Base-by-base conservation (phyloP, 345 rosid species). In the Chamaenerion angustifolium region DNA sequence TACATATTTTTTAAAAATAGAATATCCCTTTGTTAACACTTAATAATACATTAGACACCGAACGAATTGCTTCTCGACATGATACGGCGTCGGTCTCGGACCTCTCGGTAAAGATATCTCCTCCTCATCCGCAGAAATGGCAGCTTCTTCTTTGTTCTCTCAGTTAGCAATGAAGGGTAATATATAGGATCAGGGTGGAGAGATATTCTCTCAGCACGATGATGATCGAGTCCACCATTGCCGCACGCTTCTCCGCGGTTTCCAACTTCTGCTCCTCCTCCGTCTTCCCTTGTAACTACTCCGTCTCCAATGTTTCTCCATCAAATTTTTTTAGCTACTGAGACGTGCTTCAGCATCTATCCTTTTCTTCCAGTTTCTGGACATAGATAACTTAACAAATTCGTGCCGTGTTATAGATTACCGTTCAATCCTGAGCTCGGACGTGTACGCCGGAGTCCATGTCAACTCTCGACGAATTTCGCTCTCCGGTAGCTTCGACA, bases 151-250 rank as follows among this genome's bases (percentile, higher is more conserved):
- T 3, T 31, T 31, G 37, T 7, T 31, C 6, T 3, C 37, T 31
- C 27, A 23, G 5, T 5, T 10, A 13, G 13, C 57, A 18, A 16
- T 16, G 46, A 54, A 16, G 4, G 45, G 17, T 54, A n/a, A 16
- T 6, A 11, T 0, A 11, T 16, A 21, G 25, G 25, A 21, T 21
- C 25, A 21, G 4, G 18, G 13, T 17, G 17, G 45, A 18, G 25
- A 40, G 16, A n/a, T 11, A 12, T 17, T 42, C 48, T 15, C 59
- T 11, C 21, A 40, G 43, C 43, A 49, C 52, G 55, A 57, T 31
- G 81, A 82, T 74, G 80, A 76, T 67, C 50, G 85, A 83, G 53
- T 68, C 84, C 51, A 70, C 80, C 56, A 57, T 79, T 73, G 84
- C 84, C 62, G 70, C 71, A 12, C 88, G 95, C 55, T 75, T 83